These are phyloP conservation scores for Sclerotinia minor DNA, from an alignment of 2,329 filamentous ascomycete genomes.

Conservation along the genomic window DNA sequence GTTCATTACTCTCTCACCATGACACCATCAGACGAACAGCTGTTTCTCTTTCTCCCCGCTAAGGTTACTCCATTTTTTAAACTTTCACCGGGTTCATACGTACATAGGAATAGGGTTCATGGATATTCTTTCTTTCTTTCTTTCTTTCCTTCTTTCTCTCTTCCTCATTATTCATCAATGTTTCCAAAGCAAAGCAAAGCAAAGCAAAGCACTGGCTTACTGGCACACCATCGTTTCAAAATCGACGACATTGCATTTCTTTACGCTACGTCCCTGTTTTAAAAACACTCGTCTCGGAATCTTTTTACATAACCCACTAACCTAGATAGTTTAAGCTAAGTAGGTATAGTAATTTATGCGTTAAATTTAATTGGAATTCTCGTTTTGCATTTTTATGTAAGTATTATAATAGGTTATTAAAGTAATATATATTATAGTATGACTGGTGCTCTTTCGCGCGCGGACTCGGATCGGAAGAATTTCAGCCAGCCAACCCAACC, in stretches of 20 bases:
- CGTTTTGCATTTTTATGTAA: neutral
- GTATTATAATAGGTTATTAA: neutral
- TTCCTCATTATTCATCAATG: too few species aligned
- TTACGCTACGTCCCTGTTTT: constrained; percentile 3
- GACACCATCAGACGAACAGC: constrained; percentile 10
- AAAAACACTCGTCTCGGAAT: constrained; percentile 16
- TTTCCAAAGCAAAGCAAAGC: too few species aligned
- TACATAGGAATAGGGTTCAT: too few species aligned
- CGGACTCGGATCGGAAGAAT: constrained; percentile 7
- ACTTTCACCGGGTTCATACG: too few species aligned
- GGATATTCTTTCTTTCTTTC: neutral
- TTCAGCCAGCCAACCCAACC: neutral
- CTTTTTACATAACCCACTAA: too few species aligned
- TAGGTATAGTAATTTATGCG: neutral
- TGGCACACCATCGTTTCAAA: constrained; percentile 7
- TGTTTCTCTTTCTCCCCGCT: neutral
- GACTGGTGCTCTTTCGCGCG: too few species aligned
- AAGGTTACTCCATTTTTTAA: constrained; percentile 8
- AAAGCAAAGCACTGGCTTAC: neutral
- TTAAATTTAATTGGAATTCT: neutral
- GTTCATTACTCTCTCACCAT: neutral
- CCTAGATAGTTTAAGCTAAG: too few species aligned
- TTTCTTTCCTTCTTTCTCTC: too few species aligned
- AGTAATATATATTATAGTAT: neutral
- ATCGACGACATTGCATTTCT: constrained; percentile 11